A percentile compares a stretch with the other conserved stretches of the same genome.
Evolutionary conservation across 306 rosid genomes (phyloP).

Genomic region (Pterocarpus macrocarpus): DNA sequence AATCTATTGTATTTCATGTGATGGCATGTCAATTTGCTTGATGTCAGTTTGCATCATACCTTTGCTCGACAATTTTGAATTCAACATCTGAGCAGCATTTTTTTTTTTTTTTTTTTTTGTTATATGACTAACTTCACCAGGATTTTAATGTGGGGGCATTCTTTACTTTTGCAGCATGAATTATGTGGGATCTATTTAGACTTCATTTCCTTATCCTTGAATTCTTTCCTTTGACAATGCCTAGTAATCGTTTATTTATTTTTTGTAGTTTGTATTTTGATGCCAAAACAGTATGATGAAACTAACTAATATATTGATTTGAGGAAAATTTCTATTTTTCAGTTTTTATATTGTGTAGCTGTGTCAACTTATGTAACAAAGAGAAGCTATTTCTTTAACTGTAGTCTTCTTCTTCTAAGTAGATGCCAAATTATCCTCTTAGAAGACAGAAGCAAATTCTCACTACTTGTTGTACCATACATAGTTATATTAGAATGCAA

Average conservation of each 20-base stretch:
- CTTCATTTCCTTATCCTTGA: too few species aligned
- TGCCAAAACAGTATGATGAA: not conserved
- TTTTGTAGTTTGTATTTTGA: not conserved
- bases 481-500: too few species aligned
- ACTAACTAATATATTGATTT: not conserved
- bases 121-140: not conserved
- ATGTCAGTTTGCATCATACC: not conserved
- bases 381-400: not conserved
- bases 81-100: not conserved
- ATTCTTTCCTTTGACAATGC: too few species aligned
- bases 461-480: too few species aligned
- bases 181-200: not conserved
- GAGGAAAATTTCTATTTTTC: not conserved
- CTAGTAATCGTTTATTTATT: not conserved
- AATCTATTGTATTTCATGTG: slow-evolving; percentile 15
- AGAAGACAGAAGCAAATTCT: too few species aligned
- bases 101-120: not conserved
- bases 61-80: too few species aligned
- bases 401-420: not conserved
- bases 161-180: slow-evolving; percentile 14
- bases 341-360: not conserved
- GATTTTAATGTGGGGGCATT: not conserved
- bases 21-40: slow-evolving; percentile 7
- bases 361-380: not conserved
- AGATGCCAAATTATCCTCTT: too few species aligned